phyloP scores from a whole-genome alignment of 2,329 filamentous ascomycete genomes.

The Hyphodiscus sp. region DNA sequence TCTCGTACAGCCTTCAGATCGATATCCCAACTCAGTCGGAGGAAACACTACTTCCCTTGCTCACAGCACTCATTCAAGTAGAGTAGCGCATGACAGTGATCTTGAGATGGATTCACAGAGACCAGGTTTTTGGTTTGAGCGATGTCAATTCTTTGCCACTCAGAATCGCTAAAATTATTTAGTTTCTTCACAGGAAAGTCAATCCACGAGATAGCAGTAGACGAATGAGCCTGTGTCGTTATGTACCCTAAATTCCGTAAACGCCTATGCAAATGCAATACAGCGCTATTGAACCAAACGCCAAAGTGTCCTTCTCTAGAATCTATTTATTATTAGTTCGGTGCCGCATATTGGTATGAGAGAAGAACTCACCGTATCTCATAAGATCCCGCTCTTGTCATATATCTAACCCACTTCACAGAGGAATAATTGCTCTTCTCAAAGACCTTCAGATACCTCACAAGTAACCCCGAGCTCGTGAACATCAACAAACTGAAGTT shows the following conservation, averaged over 20 bases:
- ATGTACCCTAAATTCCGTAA: neutral
- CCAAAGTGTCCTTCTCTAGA: slow-evolving; percentile 9
- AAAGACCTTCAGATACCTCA: slow-evolving; percentile 96
- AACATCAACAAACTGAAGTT: slow-evolving; percentile 97
- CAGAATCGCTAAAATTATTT: neutral
- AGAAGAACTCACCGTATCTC: slow-evolving; percentile 68
- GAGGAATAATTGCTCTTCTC: slow-evolving; percentile 99
- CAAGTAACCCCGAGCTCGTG: slow-evolving; percentile 85
- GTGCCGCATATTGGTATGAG: neutral
- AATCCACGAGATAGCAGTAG: neutral
- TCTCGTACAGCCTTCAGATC: no score
- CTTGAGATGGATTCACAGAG: neutral
- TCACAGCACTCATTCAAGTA: neutral
- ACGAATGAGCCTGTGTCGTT: neutral
- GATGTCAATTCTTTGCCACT: neutral
- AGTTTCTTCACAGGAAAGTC: neutral
- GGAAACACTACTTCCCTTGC: neutral
- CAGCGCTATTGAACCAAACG: slow-evolving; percentile 8
- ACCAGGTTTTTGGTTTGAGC: neutral
- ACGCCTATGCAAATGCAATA: slow-evolving; percentile 5
- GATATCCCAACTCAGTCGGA: neutral
- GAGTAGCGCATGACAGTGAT: no score
- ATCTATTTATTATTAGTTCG: slow-evolving; percentile 5
- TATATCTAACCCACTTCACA: slow-evolving; percentile 98
- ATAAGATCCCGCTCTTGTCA: slow-evolving; percentile 96